A percentile compares a stretch with the other conserved stretches of the same genome.
Evolutionary conservation across 306 rosid species (phyloP).

Genomic region (Glycine tomentella): DNA sequence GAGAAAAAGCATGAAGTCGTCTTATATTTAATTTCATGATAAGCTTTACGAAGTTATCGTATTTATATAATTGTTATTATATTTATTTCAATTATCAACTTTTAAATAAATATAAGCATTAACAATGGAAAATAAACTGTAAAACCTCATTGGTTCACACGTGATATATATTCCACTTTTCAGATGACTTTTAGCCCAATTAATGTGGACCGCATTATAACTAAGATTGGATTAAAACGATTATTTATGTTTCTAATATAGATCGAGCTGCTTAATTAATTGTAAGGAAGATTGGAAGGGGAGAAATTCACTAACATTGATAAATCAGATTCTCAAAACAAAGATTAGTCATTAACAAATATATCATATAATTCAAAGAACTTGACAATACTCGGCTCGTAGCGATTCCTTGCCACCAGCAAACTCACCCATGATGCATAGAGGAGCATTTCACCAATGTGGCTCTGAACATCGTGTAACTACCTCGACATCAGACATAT

Average conservation of each 20-base stretch:
- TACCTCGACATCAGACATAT: too few relatives aligned
- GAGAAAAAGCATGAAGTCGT: neutral
- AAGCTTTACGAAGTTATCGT: conserved; percentile 1
- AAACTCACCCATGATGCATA: too few relatives aligned
- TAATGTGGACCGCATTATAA: conserved; percentile 2
- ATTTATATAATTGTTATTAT: neutral
- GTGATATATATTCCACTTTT: conserved; percentile 15
- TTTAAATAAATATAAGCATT: conserved; percentile 3
- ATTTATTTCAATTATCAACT: neutral
- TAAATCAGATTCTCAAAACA: too few relatives aligned
- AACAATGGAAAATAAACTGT: neutral
- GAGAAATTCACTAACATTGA: too few relatives aligned
- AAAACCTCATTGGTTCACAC: neutral
- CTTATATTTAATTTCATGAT: conserved; percentile 31
- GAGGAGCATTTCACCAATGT: too few relatives aligned
- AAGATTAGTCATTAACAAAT: too few relatives aligned
- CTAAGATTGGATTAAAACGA: neutral
- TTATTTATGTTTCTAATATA: neutral
- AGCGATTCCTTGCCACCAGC: too few relatives aligned
- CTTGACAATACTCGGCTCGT: too few relatives aligned
- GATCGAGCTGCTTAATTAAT: neutral
- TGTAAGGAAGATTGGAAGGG: too few relatives aligned
- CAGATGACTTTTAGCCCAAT: conserved; percentile 4
- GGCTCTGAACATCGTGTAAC: too few relatives aligned
- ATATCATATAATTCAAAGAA: too few relatives aligned